These are phyloP conservation scores for Salix exigua DNA, from an alignment of 345 rosid genomes.

Conservation along the genomic window DNA sequence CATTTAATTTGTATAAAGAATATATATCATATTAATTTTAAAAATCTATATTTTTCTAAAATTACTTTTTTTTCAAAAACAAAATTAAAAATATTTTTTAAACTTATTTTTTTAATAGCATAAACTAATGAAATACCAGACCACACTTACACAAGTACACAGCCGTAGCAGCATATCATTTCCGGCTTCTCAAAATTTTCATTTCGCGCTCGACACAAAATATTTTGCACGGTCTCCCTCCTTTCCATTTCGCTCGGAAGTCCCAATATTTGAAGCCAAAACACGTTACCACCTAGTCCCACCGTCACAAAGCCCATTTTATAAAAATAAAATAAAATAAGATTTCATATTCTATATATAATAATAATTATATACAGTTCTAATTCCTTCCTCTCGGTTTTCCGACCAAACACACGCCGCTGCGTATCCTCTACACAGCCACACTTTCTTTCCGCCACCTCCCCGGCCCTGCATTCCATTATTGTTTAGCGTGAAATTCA, in stretches of 20 bases:
- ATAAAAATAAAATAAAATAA: background rate
- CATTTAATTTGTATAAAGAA: too few species aligned
- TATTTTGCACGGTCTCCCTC: constrained; percentile 2
- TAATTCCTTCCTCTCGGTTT: background rate
- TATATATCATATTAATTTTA: too few species aligned
- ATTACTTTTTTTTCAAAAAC: too few species aligned
- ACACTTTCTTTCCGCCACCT: background rate
- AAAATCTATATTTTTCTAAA: too few species aligned
- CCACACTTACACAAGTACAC: background rate
- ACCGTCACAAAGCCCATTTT: background rate
- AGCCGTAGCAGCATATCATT: background rate
- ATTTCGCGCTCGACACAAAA: constrained; percentile 9
- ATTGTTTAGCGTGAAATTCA: background rate
- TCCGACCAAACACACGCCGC: background rate
- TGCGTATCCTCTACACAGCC: background rate
- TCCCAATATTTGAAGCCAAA: constrained; percentile 18
- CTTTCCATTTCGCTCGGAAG: background rate
- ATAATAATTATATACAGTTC: background rate
- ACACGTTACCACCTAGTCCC: background rate
- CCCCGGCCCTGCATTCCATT: background rate
- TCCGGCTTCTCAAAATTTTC: background rate
- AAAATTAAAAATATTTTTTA: too few species aligned
- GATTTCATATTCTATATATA: background rate
- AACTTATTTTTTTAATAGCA: too few species aligned
- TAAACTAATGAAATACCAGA: too few species aligned